phyloP scores from a whole-genome alignment of 805 yeast genomes.

The Starmerella floris region DNA sequence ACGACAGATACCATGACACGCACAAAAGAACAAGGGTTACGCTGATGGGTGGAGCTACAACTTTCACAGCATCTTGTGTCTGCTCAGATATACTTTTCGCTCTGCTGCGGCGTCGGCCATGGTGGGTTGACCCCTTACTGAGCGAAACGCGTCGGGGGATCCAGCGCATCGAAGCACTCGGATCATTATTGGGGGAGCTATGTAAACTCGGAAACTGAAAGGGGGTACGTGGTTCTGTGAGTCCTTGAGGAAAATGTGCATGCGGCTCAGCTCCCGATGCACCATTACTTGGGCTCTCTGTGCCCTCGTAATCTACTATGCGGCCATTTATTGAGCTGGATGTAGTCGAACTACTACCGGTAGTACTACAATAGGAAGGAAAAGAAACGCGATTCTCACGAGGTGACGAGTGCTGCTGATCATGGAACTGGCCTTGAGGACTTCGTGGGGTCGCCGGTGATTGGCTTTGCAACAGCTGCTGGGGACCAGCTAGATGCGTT shows the following conservation, averaged over 20 bases:
- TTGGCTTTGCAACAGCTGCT: too few species aligned
- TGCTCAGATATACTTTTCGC: conserved; percentile 20
- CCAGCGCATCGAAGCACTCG: neutral
- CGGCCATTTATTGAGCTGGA: too few species aligned
- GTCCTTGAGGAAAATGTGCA: neutral
- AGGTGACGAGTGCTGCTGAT: neutral
- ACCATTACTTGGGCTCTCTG: neutral
- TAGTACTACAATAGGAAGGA: neutral
- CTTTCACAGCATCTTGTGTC: conserved; percentile 28
- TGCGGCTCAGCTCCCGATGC: neutral
- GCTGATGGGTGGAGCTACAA: conserved; percentile 32
- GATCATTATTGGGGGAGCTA: too few species aligned
- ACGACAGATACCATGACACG: conserved; percentile 61
- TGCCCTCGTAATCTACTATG: neutral
- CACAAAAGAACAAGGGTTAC: conserved; percentile 46
- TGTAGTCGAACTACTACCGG: neutral
- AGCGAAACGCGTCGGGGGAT: neutral
- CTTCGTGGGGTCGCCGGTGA: neutral
- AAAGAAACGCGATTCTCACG: neutral
- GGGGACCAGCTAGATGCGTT: too few species aligned
- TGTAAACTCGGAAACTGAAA: neutral
- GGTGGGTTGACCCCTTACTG: neutral
- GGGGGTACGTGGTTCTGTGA: neutral
- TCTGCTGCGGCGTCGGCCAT: conserved; percentile 14
- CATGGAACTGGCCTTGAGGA: neutral